Evolutionary conservation across 1,284 basidiomycete genomes (phyloP).

Genomic region (Pascua guehoae): DNA sequence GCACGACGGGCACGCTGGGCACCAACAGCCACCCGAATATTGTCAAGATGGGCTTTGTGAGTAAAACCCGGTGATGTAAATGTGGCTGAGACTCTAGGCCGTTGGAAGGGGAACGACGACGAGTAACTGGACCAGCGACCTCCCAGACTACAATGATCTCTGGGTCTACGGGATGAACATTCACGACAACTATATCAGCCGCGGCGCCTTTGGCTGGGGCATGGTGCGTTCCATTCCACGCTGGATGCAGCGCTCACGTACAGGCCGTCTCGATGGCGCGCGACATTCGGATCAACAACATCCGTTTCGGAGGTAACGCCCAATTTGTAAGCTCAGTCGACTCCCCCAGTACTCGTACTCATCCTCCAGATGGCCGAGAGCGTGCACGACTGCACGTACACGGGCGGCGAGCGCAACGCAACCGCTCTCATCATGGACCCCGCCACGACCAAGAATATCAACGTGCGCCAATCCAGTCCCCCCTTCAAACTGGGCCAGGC

Average conservation of each 20-base stretch:
- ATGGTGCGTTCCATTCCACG: not conserved
- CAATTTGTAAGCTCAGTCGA: not conserved
- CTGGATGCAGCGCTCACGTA: no score
- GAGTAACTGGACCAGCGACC: no score
- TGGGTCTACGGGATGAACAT: not conserved
- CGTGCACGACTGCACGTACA: not conserved
- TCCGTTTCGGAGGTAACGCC: not conserved
- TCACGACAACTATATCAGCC: not conserved
- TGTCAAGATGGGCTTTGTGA: conserved; percentile 40
- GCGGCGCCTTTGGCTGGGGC: not conserved
- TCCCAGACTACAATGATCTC: not conserved
- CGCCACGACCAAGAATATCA: not conserved
- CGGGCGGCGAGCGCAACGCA: not conserved
- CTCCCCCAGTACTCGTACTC: not conserved
- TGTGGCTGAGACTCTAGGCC: not conserved
- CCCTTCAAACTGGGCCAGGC: not conserved
- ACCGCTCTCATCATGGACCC: not conserved
- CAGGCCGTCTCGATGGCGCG: not conserved
- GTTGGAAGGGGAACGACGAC: conserved; percentile 52
- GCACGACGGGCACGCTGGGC: conserved; percentile 26
- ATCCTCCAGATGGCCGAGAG: not conserved
- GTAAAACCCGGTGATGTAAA: no score
- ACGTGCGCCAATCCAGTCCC: not conserved
- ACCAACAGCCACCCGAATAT: conserved; percentile 30
- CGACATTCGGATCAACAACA: not conserved